Conservation (phyloP, 768 basidiomycete genomes). For the Kwoniella newhampshirensis region DNA sequence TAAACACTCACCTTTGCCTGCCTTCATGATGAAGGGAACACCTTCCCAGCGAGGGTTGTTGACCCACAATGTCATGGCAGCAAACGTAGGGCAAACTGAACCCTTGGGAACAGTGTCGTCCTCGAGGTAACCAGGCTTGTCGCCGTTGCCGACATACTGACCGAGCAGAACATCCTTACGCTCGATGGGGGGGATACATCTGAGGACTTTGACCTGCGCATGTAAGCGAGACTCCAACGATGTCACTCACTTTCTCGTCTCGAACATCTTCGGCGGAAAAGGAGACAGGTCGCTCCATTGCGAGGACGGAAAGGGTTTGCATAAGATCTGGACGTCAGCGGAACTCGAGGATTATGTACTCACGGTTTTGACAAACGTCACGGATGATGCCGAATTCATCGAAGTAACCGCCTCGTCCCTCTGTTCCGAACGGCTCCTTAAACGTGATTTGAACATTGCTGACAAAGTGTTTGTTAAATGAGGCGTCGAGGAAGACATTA, state of each 20-base stretch:
- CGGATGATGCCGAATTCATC: conserved; percentile 99
- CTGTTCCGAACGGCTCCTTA: conserved; percentile 98
- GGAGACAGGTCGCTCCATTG: conserved; percentile 98
- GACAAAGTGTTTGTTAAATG: conserved; percentile 95
- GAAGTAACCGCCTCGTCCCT: conserved; percentile 99
- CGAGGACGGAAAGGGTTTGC: conserved; percentile 89
- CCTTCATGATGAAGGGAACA: conserved; percentile 96
- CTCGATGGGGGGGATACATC: conserved; percentile 80
- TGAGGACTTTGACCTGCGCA: conserved; percentile 87
- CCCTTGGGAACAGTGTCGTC: conserved; percentile 90
- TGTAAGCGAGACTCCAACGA: not conserved
- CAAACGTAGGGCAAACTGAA: conserved; percentile 92
- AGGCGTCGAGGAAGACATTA: conserved; percentile 81
- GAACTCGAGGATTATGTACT: conserved; percentile 53
- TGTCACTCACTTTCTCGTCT: conserved; percentile 79
- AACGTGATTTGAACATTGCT: conserved; percentile 98
- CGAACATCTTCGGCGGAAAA: conserved; percentile 97
- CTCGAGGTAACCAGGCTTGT: conserved; percentile 97
- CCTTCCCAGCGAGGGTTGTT: conserved; percentile 98
- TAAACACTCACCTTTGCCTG: conserved; percentile 77
- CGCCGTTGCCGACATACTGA: conserved; percentile 75
- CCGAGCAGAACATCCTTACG: conserved; percentile 80
- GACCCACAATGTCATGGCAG: conserved; percentile 84
- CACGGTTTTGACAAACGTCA: conserved; percentile 96
- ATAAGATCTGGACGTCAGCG: conserved; percentile 67